Percentiles rank a stretch among this genome's conserved stretches.
Conservation (phyloP, 1,284 basidiomycete genomes). For the Ustilago trichophora region DNA sequence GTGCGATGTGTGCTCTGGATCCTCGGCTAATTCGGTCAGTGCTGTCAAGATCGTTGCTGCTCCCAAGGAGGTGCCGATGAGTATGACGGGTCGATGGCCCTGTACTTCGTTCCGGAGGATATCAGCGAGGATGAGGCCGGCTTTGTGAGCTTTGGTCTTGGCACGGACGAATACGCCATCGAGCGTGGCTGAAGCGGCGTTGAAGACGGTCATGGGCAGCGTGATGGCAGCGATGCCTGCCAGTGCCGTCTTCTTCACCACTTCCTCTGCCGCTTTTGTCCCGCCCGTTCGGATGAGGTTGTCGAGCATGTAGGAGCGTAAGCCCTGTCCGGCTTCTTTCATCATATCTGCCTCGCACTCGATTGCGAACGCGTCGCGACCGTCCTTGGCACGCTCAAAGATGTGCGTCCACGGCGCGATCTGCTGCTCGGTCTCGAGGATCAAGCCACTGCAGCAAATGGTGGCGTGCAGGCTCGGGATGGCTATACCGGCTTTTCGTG, state of each 20-base stretch:
- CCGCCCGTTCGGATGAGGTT: slow-evolving; percentile 48
- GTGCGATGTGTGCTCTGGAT: slow-evolving; percentile 50
- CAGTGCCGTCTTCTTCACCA: slow-evolving; percentile 71
- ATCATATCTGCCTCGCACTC: slow-evolving; percentile 54
- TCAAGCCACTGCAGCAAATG: slow-evolving; percentile 55
- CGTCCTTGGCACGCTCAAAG: slow-evolving; percentile 40
- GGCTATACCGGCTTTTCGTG: slow-evolving; percentile 42
- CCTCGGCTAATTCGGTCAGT: slow-evolving; percentile 68
- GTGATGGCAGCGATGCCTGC: slow-evolving; percentile 71
- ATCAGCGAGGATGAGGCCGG: slow-evolving; percentile 71
- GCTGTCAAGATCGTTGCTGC: slow-evolving; percentile 71
- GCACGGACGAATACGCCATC: slow-evolving; percentile 68
- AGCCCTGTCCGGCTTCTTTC: slow-evolving; percentile 45
- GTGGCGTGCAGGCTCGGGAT: slow-evolving; percentile 61
- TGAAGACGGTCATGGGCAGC: slow-evolving; percentile 68
- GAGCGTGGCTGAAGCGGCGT: slow-evolving; percentile 63
- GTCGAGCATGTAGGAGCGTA: slow-evolving; percentile 53
- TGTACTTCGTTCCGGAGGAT: slow-evolving; percentile 71
- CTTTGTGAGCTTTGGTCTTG: slow-evolving; percentile 55
- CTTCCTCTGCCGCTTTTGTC: slow-evolving; percentile 64
- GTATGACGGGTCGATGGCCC: slow-evolving; percentile 70
- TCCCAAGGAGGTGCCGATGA: slow-evolving; percentile 72
- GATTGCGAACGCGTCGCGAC: slow-evolving; percentile 55
- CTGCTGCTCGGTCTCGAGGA: slow-evolving; percentile 51
- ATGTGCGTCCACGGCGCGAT: slow-evolving; percentile 37